Conservation (phyloP, 1,139 yeast species). For the Candida sojae region DNA sequence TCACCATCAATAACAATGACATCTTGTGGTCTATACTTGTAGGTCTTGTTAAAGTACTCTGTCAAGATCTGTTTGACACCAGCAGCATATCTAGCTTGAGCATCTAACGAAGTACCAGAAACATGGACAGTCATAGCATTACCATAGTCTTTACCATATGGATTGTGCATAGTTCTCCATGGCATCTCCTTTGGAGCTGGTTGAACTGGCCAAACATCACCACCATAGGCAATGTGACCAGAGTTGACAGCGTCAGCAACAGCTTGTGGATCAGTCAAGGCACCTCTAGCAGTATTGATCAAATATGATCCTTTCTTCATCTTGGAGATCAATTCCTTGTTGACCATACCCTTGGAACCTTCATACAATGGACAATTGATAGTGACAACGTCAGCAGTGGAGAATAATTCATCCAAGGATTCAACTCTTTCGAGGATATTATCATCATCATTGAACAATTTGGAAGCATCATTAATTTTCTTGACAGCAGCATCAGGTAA, state of each 20-base stretch:
- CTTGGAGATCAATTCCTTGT: constrained; percentile 66
- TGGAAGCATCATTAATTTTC: constrained; percentile 46
- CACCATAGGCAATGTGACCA: constrained; percentile 77
- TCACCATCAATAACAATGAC: constrained; percentile 71
- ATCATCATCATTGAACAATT: constrained; percentile 39
- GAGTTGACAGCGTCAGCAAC: constrained; percentile 71
- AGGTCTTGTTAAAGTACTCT: constrained; percentile 60
- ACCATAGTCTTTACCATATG: constrained; percentile 58
- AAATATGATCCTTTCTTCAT: constrained; percentile 79
- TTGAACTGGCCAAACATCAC: constrained; percentile 83
- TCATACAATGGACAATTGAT: constrained; percentile 80
- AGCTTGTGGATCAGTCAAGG: constrained; percentile 70
- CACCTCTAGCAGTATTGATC: constrained; percentile 86
- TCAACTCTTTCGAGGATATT: constrained; percentile 60
- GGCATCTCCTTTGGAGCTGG: constrained; percentile 80
- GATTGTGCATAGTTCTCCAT: constrained; percentile 70
- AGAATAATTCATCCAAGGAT: constrained; percentile 64
- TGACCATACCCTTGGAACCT: constrained; percentile 63
- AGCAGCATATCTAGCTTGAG: constrained; percentile 70
- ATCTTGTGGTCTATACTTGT: constrained; percentile 73
- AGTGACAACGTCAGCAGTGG: constrained; percentile 72
- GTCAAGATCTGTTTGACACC: constrained; percentile 69
- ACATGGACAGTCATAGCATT: constrained; percentile 88
- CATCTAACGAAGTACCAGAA: constrained; percentile 79
- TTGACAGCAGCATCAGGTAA: constrained; percentile 59